phyloP scores from a whole-genome alignment of 2,329 filamentous ascomycete species.

The Xylariales sp. region DNA sequence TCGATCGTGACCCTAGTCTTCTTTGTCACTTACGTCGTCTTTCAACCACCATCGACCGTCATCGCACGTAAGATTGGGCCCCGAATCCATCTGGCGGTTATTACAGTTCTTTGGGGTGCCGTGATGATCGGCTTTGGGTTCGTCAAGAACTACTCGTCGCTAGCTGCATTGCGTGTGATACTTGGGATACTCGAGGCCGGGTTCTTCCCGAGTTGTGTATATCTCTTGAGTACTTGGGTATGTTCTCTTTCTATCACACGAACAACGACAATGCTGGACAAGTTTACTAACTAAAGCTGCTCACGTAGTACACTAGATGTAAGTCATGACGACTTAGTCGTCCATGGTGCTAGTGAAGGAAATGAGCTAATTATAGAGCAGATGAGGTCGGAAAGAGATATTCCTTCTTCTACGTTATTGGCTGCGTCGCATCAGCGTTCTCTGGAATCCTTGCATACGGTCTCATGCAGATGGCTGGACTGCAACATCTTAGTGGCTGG shows the following conservation, averaged over 20 bases:
- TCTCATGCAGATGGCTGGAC: slow-evolving; percentile 59
- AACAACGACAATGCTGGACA: no score
- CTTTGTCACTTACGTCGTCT: slow-evolving; percentile 68
- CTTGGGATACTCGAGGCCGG: slow-evolving; percentile 64
- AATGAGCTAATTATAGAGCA: slow-evolving; percentile 13
- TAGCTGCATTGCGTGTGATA: slow-evolving; percentile 53
- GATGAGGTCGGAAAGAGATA: slow-evolving; percentile 68
- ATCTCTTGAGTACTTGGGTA: slow-evolving; percentile 45
- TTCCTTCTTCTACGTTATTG: slow-evolving; percentile 64
- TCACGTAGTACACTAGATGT: slow-evolving; percentile 55
- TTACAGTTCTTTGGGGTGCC: slow-evolving; percentile 55
- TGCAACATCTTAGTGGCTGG: slow-evolving; percentile 53
- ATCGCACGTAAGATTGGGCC: slow-evolving; percentile 63
- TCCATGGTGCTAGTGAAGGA: background rate
- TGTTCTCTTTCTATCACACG: background rate
- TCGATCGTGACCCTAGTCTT: slow-evolving; percentile 68
- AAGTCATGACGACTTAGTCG: slow-evolving; percentile 20
- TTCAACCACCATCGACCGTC: slow-evolving; percentile 68
- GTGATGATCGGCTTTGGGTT: slow-evolving; percentile 66
- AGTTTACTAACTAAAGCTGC: background rate
- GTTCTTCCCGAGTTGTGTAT: slow-evolving; percentile 67
- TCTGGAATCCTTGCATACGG: slow-evolving; percentile 67
- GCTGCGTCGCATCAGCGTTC: slow-evolving; percentile 61
- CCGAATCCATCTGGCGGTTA: slow-evolving; percentile 47
- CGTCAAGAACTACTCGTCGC: slow-evolving; percentile 41